Evolutionary conservation across 163 green algal species (phyloP).

Genomic region (Scenedesmus sp.): DNA sequence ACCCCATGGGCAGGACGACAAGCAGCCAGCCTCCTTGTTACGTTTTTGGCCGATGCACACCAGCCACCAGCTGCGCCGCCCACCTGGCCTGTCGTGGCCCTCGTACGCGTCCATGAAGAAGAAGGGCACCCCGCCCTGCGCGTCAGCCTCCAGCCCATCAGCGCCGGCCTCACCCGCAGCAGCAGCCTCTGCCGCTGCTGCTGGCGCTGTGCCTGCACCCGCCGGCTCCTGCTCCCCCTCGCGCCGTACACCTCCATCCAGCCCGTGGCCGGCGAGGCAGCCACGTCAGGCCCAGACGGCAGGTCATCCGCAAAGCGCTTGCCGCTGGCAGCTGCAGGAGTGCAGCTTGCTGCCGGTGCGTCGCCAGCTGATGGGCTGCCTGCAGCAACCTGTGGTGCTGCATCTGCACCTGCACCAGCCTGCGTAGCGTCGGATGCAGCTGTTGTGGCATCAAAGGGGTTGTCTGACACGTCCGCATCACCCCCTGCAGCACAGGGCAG

Average conservation of each 20-base stretch:
- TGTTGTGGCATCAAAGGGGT: conserved; percentile 19
- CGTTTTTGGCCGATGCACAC: not conserved
- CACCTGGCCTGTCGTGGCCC: conserved; percentile 79
- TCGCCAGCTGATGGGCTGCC: not conserved
- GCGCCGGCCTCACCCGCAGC: not conserved
- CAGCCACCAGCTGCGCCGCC: not conserved
- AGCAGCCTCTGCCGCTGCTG: not conserved
- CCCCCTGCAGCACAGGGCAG: not conserved
- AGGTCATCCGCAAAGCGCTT: conserved; percentile 42
- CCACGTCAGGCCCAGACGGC: not conserved
- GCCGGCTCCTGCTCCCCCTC: not conserved
- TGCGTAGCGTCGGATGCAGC: not conserved
- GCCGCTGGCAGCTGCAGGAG: conserved; percentile 5
- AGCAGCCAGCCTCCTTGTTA: not conserved
- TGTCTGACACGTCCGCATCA: conserved; percentile 18
- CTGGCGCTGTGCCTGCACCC: not conserved
- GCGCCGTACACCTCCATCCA: conserved; percentile 50
- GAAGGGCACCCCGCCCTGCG: conserved; percentile 85
- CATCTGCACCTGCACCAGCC: not conserved
- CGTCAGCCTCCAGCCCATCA: conserved; percentile 30
- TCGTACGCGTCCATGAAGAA: conserved; percentile 96
- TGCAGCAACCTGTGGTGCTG: not conserved
- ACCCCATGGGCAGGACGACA: not conserved
- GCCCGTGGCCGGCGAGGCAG: conserved; percentile 28
- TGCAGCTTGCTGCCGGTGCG: not conserved